Percentiles rank a stretch among this genome's conserved stretches.
These are phyloP conservation scores for Pinus tabuliformis DNA, from an alignment of 75 land plant species.

Conservation along the genomic window DNA sequence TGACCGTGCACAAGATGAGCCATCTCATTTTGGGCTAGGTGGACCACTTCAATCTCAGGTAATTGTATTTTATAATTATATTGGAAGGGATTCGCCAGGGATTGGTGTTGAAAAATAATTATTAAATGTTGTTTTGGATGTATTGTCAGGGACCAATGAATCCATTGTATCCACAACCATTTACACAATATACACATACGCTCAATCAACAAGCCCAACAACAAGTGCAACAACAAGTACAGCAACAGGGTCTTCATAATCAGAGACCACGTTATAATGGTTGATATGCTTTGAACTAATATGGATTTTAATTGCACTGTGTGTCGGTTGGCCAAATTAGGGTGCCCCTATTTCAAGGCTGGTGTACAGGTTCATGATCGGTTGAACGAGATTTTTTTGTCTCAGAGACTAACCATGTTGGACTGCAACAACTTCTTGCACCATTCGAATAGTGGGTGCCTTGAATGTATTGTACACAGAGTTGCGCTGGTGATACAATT, in stretches of 20 bases:
- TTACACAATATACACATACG: slow-evolving; percentile 79
- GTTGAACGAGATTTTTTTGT: background rate
- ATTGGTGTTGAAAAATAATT: background rate
- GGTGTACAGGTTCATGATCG: background rate
- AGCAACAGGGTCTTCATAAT: slow-evolving; percentile 49
- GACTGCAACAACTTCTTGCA: slow-evolving; percentile 8
- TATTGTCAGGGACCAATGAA: slow-evolving; percentile 63
- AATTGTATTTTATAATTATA: background rate
- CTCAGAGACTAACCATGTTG: background rate
- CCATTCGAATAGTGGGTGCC: background rate
- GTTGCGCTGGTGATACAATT: too few species aligned
- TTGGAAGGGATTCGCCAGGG: background rate
- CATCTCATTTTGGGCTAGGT: slow-evolving; percentile 72
- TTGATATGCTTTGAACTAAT: slow-evolving; percentile 18
- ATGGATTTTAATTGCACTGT: slow-evolving; percentile 9
- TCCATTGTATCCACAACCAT: slow-evolving; percentile 91
- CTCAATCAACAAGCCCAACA: slow-evolving; percentile 66
- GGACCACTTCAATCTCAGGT: slow-evolving; percentile 91
- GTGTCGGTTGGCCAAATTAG: slow-evolving; percentile 1
- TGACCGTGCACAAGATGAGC: slow-evolving; percentile 84
- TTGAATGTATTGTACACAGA: background rate
- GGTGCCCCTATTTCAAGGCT: background rate
- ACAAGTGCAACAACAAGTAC: slow-evolving; percentile 42
- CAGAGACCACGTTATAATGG: slow-evolving; percentile 84
- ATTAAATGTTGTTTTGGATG: background rate